These are phyloP conservation scores for Lecanoromycetidae sp. DNA, from an alignment of 2,329 filamentous ascomycete genomes.

Conservation along the genomic window DNA sequence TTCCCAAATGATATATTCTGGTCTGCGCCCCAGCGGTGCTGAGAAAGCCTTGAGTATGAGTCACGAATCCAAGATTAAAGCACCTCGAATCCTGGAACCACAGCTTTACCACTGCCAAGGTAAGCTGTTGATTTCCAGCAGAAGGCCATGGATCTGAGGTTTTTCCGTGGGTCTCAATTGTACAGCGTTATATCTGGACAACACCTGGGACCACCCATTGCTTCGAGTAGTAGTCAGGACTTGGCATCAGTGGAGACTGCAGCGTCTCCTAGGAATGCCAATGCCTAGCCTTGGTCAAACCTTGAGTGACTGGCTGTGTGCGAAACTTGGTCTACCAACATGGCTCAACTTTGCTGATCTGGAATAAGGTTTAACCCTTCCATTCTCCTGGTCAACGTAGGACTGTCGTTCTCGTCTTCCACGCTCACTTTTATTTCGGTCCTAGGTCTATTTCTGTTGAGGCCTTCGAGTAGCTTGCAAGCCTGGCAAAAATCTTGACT, in stretches of 20 bases:
- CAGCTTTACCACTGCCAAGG: background rate
- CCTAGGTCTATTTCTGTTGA: slow-evolving; percentile 61
- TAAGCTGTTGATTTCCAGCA: background rate
- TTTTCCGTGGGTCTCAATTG: background rate
- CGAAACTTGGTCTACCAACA: no score
- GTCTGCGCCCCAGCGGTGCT: no score
- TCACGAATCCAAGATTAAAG: no score
- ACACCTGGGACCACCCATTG: no score
- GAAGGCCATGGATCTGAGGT: background rate
- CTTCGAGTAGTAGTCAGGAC: no score
- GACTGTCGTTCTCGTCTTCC: slow-evolving; percentile 40
- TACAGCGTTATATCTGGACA: no score
- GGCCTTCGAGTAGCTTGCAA: slow-evolving; percentile 72
- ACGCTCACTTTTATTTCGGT: slow-evolving; percentile 33
- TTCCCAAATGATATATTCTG: no score
- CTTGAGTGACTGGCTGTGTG: background rate
- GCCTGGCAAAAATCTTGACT: slow-evolving; percentile 92
- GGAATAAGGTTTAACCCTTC: slow-evolving; percentile 32
- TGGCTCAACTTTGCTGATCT: background rate
- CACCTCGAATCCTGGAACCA: no score
- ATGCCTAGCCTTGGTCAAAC: background rate
- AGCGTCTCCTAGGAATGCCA: no score
- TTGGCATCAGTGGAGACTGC: no score
- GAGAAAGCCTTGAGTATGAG: no score
- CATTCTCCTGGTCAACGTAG: slow-evolving; percentile 40